Evolutionary conservation across 345 rosid species (phyloP), one percentile per base, ranked within the genome.

Genomic region (Eucalyptus regnans): DNA sequence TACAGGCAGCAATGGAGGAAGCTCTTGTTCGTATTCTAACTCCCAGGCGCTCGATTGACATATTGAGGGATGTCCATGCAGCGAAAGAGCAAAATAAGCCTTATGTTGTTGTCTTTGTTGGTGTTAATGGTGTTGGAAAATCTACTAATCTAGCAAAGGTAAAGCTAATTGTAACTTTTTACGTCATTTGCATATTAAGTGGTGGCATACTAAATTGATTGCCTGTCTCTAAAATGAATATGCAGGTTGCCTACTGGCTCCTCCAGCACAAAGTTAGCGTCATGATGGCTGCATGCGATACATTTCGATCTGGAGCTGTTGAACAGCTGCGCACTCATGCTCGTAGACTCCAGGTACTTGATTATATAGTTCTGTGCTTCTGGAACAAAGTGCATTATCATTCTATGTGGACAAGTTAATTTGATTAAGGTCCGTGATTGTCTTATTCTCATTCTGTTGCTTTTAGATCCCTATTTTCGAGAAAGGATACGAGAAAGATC

Each of bases 271-370:
- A 98, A 68, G 92, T 96, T 89, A 95, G 93, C 83, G 99, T 96
- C 86, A 97, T 96, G 99, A 98, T 98, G 99, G 99, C 99, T 92
- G 99, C 99, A 54, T 98, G 99, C 88, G 99, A 98, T 92, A 98
- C 99, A 88, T 98, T 98, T 92, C 95, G 99, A 48, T 95, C 99
- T 62, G 99, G 99, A 90, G 99, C 99, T 91, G 99, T 98, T 90
- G 99, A 98, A 92, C 99, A 98, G 92, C 91, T 98, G 89, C 90
- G 99, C 62, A 97, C 98, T 85, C 99, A 98, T 93, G 99, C 99
- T 88, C 98, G 99, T 64, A 96, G 99, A 90, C 93, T 98, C 62
- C 98, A 98, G 98, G 99, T 97, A 92, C 46, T 86, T 52, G 3
- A 50, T 86, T 33, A 11, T 52, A 13, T 49, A 86, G 56, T 86